Conservation (phyloP, 2,329 filamentous ascomycete species). For the Aspergillus sp. region DNA sequence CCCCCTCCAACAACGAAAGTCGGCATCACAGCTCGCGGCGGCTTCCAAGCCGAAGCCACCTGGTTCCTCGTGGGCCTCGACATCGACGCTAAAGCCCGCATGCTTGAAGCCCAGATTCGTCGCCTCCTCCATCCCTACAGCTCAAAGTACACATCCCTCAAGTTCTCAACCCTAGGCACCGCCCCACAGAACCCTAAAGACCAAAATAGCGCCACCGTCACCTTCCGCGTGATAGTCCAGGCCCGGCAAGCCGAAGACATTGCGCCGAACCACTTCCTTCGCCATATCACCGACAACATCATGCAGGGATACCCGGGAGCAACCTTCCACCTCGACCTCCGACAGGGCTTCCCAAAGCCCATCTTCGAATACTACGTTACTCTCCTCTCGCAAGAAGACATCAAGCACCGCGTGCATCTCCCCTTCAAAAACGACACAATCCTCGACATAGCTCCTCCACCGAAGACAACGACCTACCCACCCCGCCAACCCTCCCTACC, state of each 20-base stretch:
- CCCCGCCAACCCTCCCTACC: slow-evolving; percentile 25
- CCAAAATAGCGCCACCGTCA: slow-evolving; percentile 50
- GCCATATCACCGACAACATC: slow-evolving; percentile 44
- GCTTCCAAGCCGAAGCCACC: slow-evolving; percentile 53
- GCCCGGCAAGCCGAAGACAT: slow-evolving; percentile 46
- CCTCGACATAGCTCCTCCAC: slow-evolving; percentile 26
- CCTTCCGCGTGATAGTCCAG: slow-evolving; percentile 52
- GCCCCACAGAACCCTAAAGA: slow-evolving; percentile 38
- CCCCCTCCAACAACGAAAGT: slow-evolving; percentile 58
- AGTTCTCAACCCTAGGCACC: slow-evolving; percentile 38
- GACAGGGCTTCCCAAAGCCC: slow-evolving; percentile 41
- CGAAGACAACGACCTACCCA: slow-evolving; percentile 22
- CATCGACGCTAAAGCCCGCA: slow-evolving; percentile 51
- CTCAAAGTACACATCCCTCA: slow-evolving; percentile 36
- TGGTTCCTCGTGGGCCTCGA: slow-evolving; percentile 53
- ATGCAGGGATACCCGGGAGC: slow-evolving; percentile 48
- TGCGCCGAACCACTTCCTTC: slow-evolving; percentile 39
- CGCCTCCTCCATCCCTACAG: slow-evolving; percentile 40
- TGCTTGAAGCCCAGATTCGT: slow-evolving; percentile 52
- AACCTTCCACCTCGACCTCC: slow-evolving; percentile 41
- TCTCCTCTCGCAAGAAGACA: slow-evolving; percentile 30
- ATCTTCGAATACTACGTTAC: slow-evolving; percentile 39
- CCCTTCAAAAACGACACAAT: slow-evolving; percentile 25
- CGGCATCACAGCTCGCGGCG: slow-evolving; percentile 52
- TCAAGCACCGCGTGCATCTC: slow-evolving; percentile 35